These are phyloP conservation scores for Sporisorium graminicola DNA, from an alignment of 1,284 basidiomycete species.

Conservation along the genomic window DNA sequence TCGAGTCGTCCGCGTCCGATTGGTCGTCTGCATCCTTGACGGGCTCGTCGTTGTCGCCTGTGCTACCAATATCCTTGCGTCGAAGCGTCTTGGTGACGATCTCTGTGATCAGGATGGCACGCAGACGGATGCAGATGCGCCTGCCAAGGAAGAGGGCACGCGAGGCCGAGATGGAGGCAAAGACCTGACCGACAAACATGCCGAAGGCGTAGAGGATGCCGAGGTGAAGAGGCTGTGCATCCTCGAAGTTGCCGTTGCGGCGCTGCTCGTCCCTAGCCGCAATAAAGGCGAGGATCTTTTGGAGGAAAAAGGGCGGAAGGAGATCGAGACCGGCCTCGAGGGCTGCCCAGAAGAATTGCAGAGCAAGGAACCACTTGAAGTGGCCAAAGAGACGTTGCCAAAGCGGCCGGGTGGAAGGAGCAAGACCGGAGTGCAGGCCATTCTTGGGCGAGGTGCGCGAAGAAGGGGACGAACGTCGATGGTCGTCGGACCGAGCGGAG, in stretches of 20 bases:
- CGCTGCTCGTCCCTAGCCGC: conserved; percentile 39
- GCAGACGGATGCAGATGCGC: conserved; percentile 70
- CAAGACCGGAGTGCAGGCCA: conserved; percentile 56
- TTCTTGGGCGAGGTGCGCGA: conserved; percentile 12
- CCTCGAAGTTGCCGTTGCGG: conserved; percentile 24
- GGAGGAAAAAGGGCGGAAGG: conserved; percentile 72
- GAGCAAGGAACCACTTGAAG: conserved; percentile 66
- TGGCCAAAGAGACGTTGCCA: conserved; percentile 69
- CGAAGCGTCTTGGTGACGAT: conserved; percentile 74
- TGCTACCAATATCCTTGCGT: conserved; percentile 70
- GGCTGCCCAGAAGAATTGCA: conserved; percentile 71
- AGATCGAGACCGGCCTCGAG: conserved; percentile 72
- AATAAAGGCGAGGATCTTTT: conserved; percentile 72
- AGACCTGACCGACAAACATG: conserved; percentile 72
- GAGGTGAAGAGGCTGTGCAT: conserved; percentile 71
- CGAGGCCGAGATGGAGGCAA: conserved; percentile 70
- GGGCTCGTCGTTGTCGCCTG: conserved; percentile 36
- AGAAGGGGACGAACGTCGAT: background rate
- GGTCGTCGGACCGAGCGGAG: conserved; percentile 27
- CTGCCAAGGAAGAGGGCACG: conserved; percentile 73
- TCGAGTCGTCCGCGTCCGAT: conserved; percentile 27
- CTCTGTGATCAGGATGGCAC: conserved; percentile 73
- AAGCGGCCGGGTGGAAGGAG: conserved; percentile 64
- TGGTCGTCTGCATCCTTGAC: conserved; percentile 26
- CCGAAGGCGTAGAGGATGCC: conserved; percentile 73